Evolutionary conservation across 2,329 filamentous ascomycete genomes (phyloP), one percentile per base, ranked within the genome.

Genomic region (Xylaria sp.): DNA sequence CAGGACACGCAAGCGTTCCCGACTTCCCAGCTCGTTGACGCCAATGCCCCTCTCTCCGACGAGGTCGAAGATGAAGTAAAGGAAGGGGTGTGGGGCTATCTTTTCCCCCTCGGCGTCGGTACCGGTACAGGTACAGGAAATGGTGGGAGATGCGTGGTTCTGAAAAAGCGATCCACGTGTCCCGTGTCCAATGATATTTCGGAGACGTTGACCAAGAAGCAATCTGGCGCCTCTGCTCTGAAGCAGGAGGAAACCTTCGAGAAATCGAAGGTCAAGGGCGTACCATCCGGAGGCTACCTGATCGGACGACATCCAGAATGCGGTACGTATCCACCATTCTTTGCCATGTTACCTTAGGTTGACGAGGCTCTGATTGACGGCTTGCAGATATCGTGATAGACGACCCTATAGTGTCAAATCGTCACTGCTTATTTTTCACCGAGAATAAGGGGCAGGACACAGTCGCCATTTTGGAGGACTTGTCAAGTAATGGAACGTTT

Each of bases 401-500:
- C 52, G 87, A 90, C 46, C 87, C 86, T 1, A 90, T 90, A 4
- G 87, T 97, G 40, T 97, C 92, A 17, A 97, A 97, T 69, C 84
- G 92, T 3, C 90, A 92, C 71, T 91, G 87, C 60, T 74, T 90
- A 7, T 62, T 91, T 1, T 90, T 89, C 65, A 79, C 75, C 19
- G 81, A 85, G 66, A 83, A 83, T 57, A 83, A 83, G 61, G 80
- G 77, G 8, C 72, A 75, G 16, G 78, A 83, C 71, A 82, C 78
- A 61, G 80, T 85, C 39, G 93, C 91, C 7, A 83, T 97, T 11
- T 74, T 99, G 4, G 92, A 99, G 71, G 94, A 99, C 71, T 76
- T 97, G 18, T 99, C 94, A 6, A 94, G 87, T 69, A 99, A 99
- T 69, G 94, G 94, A 46, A 99, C 95, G 0, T 99, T 92, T 69